Evolutionary conservation across 78 protist genomes (phyloP), one percentile per base, ranked within the genome.

Genomic region (Dictyostelium capitatum): DNA sequence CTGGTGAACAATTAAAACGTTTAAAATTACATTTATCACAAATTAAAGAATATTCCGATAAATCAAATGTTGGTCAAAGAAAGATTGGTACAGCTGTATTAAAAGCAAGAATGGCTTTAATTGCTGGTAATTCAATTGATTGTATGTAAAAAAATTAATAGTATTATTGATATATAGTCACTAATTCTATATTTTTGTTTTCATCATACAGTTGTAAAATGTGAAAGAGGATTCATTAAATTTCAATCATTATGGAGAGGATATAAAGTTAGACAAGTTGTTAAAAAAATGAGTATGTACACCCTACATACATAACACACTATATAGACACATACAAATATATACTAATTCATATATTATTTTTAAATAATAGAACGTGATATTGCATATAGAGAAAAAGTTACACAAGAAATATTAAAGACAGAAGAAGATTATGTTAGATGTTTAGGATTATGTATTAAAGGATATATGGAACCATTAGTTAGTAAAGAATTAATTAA

Each of bases 221-320:
- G 72, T 48, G 92, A 85, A 30, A 51, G 47, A 20, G 92, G 92
- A 30, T 37, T 85, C 19, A 23, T 85, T 43, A 48, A 37, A 85
- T 75, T 85, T 48, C 92, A 85, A 85, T 11, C 57, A n/a, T 17
- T 85, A 59, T 85, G 82, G 82, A 72, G 92, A 75, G 92, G 92
- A 47, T 85, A 50, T 57, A 85, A 56, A 85, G 74, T n/a, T 37
- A 85, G 92, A 85, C 47, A 75, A 75, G 10, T 59, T 12, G 47
- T 50, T 32, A 72, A 32, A 14, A 77, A 59, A 30, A 30, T 72
- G 32, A 72, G 91, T 83, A 83, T 20, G 74, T 72, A 3, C 43
- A 37, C 2, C n/a, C n/a, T n/a, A n/a, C n/a, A n/a, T n/a, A n/a
- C n/a, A n/a, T 48, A 9, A 48, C 8, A 48, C n/a, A 48, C 53